Conservation (phyloP, 139 green algal genomes). For the Chlorella sp. region DNA sequence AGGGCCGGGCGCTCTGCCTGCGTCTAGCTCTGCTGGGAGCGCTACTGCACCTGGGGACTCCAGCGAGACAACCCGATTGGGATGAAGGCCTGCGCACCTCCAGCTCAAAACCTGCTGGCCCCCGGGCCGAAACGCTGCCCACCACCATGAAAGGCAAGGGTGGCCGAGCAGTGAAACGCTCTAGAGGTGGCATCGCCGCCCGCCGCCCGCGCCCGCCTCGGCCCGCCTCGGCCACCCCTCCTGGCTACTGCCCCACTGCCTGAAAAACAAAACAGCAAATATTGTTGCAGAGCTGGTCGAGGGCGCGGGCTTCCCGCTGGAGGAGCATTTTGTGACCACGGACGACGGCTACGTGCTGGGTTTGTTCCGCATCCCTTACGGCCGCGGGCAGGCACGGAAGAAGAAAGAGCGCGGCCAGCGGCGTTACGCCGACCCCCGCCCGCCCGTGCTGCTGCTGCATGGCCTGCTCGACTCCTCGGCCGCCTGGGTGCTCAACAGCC, state of each 20-base stretch:
- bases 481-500: constrained; percentile 71
- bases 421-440: too few species aligned
- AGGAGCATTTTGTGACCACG: constrained; percentile 74
- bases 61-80: too few species aligned
- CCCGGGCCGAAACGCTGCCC: too few species aligned
- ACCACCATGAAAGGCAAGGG: too few species aligned
- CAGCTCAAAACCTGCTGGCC: too few species aligned
- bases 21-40: too few species aligned
- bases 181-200: too few species aligned
- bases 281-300: constrained; percentile 26
- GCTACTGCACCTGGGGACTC: too few species aligned
- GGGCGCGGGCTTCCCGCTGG: constrained; percentile 57
- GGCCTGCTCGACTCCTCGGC: constrained; percentile 74
- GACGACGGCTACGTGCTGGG: constrained; percentile 83
- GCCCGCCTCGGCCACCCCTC: not conserved
- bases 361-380: constrained; percentile 80
- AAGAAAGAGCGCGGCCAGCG: too few species aligned
- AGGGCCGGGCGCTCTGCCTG: too few species aligned
- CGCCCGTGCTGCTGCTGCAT: constrained; percentile 78
- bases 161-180: too few species aligned
- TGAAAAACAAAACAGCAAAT: not conserved
- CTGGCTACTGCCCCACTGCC: not conserved
- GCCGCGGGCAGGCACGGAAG: not conserved
- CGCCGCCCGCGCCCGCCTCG: not conserved
- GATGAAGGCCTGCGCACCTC: too few species aligned